Base-by-base conservation (phyloP, 108 stramenopile genomes). In the Schizochytrium sp. region DNA sequence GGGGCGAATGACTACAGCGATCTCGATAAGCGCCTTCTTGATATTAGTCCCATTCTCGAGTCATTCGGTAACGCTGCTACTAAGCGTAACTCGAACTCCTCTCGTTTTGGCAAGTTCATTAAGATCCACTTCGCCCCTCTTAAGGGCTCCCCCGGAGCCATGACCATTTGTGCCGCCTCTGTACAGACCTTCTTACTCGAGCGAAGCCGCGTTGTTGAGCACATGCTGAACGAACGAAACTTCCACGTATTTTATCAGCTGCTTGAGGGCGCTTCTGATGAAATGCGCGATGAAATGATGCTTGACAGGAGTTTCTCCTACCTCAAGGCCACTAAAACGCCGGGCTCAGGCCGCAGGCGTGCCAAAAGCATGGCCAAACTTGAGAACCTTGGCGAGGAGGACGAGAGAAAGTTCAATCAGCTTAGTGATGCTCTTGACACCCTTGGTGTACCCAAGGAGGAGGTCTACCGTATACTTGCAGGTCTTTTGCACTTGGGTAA, bases 401-500 rank as follows among this genome's bases (percentile, higher is more conserved):
- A 92, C 88, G 17, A 15, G 57, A 8, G 8, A 13, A 56, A 87
- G 17, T 90, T 83, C 17, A 58, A 72, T n/a, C 58, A 88, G 28
- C 88, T 76, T 0, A 17, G 46, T 50, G 49, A 87, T 46, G 88
- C 61, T 17, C 2, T 61, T 17, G 28, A 42, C 10, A 60, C 88
- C 45, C 12, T 90, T 28, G 72, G 59, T 19, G 87, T 42, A 10
- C 47, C 89, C 56, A 41, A 55, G n/a, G 42, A 97, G 42, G 46
- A 56, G 3, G 88, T 98, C 3, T 92, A 97, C 92, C 92, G 90
- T 17, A 90, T 98, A 57, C 92, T 95, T 57, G 96, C 97, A 2
- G 97, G 95, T 7, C 95, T 97, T 40, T 91, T 99, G 61, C 97
- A 98, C 90, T 76, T 99, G 53, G 98, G 97, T 41, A 96, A 97